A percentile compares a stretch with the other conserved stretches of the same genome.
Conservation (phyloP, 306 rosid genomes). For the Prunus mume region DNA sequence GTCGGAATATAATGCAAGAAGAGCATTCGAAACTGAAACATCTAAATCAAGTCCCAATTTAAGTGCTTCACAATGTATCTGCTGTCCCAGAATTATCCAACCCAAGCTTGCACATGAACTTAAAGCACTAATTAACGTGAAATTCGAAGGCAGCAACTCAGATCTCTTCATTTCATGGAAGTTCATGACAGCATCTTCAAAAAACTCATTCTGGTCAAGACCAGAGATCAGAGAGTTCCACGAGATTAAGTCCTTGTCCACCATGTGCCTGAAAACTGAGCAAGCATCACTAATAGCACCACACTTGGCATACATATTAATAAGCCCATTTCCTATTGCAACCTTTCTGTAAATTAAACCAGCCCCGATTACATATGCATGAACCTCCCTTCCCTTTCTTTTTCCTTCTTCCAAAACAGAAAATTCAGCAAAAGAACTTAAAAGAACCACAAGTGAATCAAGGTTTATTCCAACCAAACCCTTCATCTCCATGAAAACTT, state of each 20-base stretch:
- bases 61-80: constrained; percentile 65
- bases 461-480: constrained; percentile 50
- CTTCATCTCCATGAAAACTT: constrained; percentile 62
- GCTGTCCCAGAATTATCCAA: constrained; percentile 66
- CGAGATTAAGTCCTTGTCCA: constrained; percentile 58
- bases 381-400: constrained; percentile 75
- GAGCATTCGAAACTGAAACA: constrained; percentile 87
- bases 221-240: constrained; percentile 90
- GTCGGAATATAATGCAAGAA: constrained; percentile 74
- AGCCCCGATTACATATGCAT: constrained; percentile 49
- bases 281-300: constrained; percentile 56
- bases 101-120: constrained; percentile 86
- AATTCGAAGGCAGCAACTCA: constrained; percentile 68
- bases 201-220: constrained; percentile 69
- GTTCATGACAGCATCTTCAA: constrained; percentile 59
- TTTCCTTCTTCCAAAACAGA: constrained; percentile 52
- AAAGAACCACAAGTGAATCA: constrained; percentile 69
- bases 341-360: constrained; percentile 36
- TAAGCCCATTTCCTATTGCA: constrained; percentile 70
- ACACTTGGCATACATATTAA: constrained; percentile 80
- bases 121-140: constrained; percentile 77
- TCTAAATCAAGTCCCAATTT: constrained; percentile 85
- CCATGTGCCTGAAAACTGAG: constrained; percentile 57
- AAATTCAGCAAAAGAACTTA: constrained; percentile 67
- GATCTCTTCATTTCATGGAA: constrained; percentile 63